These are phyloP conservation scores for Boletellus sp. DNA, from an alignment of 768 basidiomycete species.

Conservation along the genomic window DNA sequence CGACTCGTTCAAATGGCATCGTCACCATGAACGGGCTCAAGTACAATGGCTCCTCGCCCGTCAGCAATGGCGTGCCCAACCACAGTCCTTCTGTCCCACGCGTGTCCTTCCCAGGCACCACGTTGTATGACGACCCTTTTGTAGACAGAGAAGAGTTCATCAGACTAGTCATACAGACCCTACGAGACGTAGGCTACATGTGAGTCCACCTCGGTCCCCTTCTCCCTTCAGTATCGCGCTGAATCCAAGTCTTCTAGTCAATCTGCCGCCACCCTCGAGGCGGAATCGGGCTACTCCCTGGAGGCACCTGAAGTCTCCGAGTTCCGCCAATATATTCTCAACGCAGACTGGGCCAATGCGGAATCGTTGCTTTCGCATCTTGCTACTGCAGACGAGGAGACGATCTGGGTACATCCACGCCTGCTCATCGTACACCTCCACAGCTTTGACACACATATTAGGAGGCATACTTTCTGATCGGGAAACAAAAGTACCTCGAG, in stretches of 20 bases:
- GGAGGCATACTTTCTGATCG: conserved; percentile 84
- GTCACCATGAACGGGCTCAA: conserved; percentile 44
- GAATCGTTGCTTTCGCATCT: conserved; percentile 64
- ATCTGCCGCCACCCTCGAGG: conserved; percentile 84
- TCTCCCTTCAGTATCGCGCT: conserved; percentile 4
- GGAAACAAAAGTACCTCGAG: conserved; percentile 95
- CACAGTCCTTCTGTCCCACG: conserved; percentile 48
- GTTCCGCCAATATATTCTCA: conserved; percentile 76
- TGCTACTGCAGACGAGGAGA: conserved; percentile 65
- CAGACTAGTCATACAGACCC: conserved; percentile 80
- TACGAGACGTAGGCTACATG: conserved; percentile 84
- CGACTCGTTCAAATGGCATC: conserved; percentile 30
- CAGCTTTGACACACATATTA: conserved; percentile 33
- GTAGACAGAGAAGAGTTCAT: conserved; percentile 90
- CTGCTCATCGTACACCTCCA: conserved; percentile 3
- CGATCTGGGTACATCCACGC: conserved; percentile 55
- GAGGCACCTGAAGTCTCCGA: conserved; percentile 74
- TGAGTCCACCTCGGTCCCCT: conserved; percentile 33
- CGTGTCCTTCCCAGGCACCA: conserved; percentile 68
- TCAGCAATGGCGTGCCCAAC: conserved; percentile 51
- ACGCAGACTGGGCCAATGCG: conserved; percentile 78
- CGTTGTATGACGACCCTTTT: conserved; percentile 72
- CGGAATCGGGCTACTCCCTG: conserved; percentile 87
- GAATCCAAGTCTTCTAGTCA: conserved; percentile 48
- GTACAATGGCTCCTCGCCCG: conserved; percentile 35